Evolutionary conservation across 1,284 basidiomycete genomes (phyloP).

Genomic region (Microbotryomycetes sp.): DNA sequence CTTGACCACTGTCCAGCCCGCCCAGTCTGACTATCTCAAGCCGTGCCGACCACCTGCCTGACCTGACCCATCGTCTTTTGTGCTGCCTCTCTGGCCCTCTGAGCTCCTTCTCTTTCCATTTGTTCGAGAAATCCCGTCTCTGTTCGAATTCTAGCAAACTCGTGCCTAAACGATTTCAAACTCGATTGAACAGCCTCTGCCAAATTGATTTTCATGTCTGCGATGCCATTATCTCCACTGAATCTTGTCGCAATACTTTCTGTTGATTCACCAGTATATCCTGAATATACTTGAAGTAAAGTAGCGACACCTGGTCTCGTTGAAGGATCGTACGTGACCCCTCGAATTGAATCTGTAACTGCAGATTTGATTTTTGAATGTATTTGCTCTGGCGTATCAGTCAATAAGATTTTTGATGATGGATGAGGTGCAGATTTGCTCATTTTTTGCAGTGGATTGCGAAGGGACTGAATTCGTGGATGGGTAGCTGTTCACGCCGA

Average conservation of each 20-base stretch:
- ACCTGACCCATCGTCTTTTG: constrained; percentile 61
- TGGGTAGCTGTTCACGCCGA: constrained; percentile 54
- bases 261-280: constrained; percentile 51
- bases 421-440: constrained; percentile 81
- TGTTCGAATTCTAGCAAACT: constrained; percentile 58
- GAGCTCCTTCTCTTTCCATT: constrained; percentile 60
- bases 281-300: constrained; percentile 62
- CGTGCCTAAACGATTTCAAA: constrained; percentile 60
- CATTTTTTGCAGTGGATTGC: constrained; percentile 84
- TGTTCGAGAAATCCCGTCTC: constrained; percentile 60
- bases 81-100: constrained; percentile 58
- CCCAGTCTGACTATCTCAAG: neutral
- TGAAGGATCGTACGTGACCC: constrained; percentile 70
- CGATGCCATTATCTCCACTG: constrained; percentile 55
- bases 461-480: constrained; percentile 65
- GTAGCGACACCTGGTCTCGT: constrained; percentile 76
- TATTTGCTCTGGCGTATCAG: constrained; percentile 62
- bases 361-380: constrained; percentile 66
- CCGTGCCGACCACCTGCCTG: constrained; percentile 55
- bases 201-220: constrained; percentile 62
- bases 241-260: constrained; percentile 51
- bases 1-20: too few species aligned
- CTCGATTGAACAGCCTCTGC: constrained; percentile 64
- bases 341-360: constrained; percentile 66
- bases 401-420: constrained; percentile 78